Evolutionary conservation across 140 eudicot genomes (phyloP), one percentile per base, ranked within the genome.

Genomic region (Senecio squalidus): DNA sequence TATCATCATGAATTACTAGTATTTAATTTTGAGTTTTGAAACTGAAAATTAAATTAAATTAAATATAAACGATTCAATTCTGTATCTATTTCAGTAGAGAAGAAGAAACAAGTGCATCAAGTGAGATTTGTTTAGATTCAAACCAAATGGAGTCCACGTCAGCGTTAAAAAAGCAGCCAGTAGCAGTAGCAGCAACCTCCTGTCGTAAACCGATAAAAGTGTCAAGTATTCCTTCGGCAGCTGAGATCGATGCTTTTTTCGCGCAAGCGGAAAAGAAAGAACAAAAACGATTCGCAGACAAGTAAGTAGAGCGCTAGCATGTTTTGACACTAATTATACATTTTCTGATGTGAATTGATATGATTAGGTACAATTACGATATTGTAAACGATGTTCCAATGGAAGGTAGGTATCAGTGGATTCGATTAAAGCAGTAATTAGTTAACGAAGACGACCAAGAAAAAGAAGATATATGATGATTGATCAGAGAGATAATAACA

Each of bases 301-400:
- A 88, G 94, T 88, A 68, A 76, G 96, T 60, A 51, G 38, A 53
- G 7, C 24, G 18, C 49, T 15, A 16, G 49, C 20, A 11, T 11
- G 6, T 1, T 4, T 33, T 11, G 39, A 33, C 27, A 16, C 60
- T 54, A 62, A 63, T 17, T 17, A 11, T n/a, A n/a, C n/a, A n/a
- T n/a, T n/a, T n/a, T n/a, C n/a, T 44, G 27, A 4, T 48, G 18
- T 62, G 54, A 40, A 58, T 43, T 61, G 60, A n/a, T n/a, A n/a
- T n/a, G n/a, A 59, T 60, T 87, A 88, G 94, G 84, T 88, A 84
- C 94, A 88, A 88, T 52, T 88, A 67, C 41, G 96, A 88, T 74
- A 55, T 84, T 41, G 84, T 73, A 69, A 88, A 78, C 71, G 96
- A 88, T 59, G 82, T 68, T 28, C 90, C 94, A 14, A 13, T 81